Base-by-base conservation (phyloP, 176 grass and related monocot species). In the Zoysia pacifica region DNA sequence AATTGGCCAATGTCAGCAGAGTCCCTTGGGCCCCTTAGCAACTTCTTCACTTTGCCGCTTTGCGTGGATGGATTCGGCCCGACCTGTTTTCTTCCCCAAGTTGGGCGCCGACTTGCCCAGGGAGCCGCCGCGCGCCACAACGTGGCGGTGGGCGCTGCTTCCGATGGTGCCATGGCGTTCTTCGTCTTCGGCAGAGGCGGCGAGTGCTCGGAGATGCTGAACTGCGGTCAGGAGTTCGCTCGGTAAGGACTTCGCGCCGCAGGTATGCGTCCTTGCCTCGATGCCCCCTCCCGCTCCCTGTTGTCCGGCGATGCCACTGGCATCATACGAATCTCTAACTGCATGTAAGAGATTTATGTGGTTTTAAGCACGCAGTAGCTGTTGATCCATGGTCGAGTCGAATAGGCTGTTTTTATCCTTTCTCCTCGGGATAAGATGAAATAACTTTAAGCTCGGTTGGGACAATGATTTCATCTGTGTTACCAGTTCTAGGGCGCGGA, bases 141-240 rank as follows among this genome's bases (percentile, higher is more conserved):
- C 50, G 73, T 67, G 87, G 13, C 77, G 77, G 3, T 87, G 90
- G 86, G 71, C 68, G 69, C 44, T 87, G 52, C 47, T 71, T 84
- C 87, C 76, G 11, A 18, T 49, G 18, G 58, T n/a, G 84, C 86
- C 65, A 82, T 85, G 54, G 74, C 48, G 11, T 88, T 75, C 46
- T 84, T 65, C n/a, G 83, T 70, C 35, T 38, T 83, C 84, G 50
- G 83, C 79, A 12, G 82, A 81, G 13, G 80, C 76, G 37, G 90
- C 60, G 2, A 61, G 43, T 37, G 10, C 56, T 52, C 39, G 19
- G 63, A 83, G 46, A 9, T 67, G n/a, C 69, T 84, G 59, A 89
- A 80, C 73, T 81, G 82, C 44, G 72, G 82, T 7, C 84, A 93
- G 84, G 72, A 79, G 63, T 87, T 87, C 13, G 39, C 48, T 72